Evolutionary conservation across 164 flowering plant species (phyloP).

Genomic region (Vitis labrusca): DNA sequence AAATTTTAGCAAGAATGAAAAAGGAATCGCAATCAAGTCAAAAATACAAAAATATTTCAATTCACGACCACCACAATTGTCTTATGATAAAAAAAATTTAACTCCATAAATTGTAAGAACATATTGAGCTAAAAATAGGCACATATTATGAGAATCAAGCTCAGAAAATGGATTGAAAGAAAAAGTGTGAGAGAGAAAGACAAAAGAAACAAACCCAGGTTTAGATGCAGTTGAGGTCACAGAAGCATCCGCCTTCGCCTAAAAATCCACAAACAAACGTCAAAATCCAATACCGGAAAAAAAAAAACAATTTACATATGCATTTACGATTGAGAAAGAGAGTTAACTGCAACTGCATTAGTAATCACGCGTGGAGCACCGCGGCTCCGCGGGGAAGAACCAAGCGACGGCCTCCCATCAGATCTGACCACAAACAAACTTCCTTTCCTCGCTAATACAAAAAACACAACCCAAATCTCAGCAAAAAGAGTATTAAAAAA

Average conservation of each 20-base stretch:
- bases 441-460: constrained; percentile 36
- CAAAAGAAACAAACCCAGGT: constrained; percentile 43
- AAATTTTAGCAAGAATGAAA: too few species aligned
- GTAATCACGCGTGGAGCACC: constrained; percentile 28
- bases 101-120: too few species aligned
- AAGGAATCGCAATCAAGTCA: too few species aligned
- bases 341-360: constrained; percentile 62
- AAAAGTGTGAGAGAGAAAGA: background rate
- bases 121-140: too few species aligned
- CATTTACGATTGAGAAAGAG: background rate
- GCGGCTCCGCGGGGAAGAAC: constrained; percentile 19
- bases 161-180: too few species aligned
- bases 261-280: constrained; percentile 11
- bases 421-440: constrained; percentile 40
- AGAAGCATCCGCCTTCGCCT: constrained; percentile 43
- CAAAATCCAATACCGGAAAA: background rate
- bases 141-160: too few species aligned
- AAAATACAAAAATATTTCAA: too few species aligned
- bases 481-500: background rate
- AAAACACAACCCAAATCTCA: constrained; percentile 8
- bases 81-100: too few species aligned
- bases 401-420: constrained; percentile 26
- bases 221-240: constrained; percentile 38
- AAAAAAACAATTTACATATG: background rate
- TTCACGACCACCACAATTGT: background rate